Evolutionary conservation across 192 early-diverging fungal genomes (phyloP).

Genomic region (Oehlia diaphana): DNA sequence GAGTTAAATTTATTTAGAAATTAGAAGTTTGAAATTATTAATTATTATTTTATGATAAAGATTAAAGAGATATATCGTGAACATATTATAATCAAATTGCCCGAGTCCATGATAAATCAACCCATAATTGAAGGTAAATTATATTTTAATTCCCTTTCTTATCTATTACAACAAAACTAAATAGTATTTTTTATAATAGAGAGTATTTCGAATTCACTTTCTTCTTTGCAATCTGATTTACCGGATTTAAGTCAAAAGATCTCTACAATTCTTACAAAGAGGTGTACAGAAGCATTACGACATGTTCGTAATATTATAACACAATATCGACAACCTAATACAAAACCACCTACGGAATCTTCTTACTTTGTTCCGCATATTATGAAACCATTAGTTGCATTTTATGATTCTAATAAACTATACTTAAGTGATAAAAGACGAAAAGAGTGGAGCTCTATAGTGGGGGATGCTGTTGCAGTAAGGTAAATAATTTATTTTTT

Average conservation of each 20-base stretch:
- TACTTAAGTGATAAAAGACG: slow-evolving; percentile 33
- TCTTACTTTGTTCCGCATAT: slow-evolving; percentile 54
- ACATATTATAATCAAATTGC: slow-evolving; percentile 48
- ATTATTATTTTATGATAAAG: not conserved
- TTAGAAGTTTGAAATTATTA: not conserved
- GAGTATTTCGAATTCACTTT: slow-evolving; percentile 8
- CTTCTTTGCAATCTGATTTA: slow-evolving; percentile 32
- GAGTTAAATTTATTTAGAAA: not conserved
- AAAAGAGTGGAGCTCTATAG: slow-evolving; percentile 32
- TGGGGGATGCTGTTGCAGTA: slow-evolving; percentile 44
- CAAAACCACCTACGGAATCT: slow-evolving; percentile 44
- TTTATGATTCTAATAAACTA: slow-evolving; percentile 35
- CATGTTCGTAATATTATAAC: slow-evolving; percentile 41
- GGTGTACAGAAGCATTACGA: slow-evolving; percentile 47
- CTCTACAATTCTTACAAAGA: slow-evolving; percentile 42
- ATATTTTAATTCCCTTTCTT: slow-evolving; percentile 11
- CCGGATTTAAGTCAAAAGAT: slow-evolving; percentile 43
- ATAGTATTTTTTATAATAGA: slow-evolving; percentile 25
- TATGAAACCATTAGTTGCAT: slow-evolving; percentile 41
- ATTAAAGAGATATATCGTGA: slow-evolving; percentile 34
- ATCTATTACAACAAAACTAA: not conserved
- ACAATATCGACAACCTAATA: slow-evolving; percentile 46
- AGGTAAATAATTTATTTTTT: slow-evolving; percentile 29
- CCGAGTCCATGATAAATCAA: slow-evolving; percentile 43
- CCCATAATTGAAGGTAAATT: slow-evolving; percentile 45